Percentiles rank a stretch among this genome's conserved stretches.
Conservation (phyloP, 1,284 basidiomycete species). For the Papiliotrema flavescens region DNA sequence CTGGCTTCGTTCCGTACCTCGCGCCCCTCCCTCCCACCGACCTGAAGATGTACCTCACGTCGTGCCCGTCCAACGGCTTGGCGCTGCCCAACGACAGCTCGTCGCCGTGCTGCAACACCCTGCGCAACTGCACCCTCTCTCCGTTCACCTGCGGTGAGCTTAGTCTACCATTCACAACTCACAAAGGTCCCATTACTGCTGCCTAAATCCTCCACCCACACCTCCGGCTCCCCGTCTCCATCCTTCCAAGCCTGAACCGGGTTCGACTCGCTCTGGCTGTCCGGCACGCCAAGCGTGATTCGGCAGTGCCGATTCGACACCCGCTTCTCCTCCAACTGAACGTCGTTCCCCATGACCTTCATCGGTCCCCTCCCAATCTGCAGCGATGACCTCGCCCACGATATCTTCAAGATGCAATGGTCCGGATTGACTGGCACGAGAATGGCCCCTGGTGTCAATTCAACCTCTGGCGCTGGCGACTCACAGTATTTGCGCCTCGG, state of each 20-base stretch:
- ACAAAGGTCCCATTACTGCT: conserved; percentile 86
- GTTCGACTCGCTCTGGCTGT: conserved; percentile 10
- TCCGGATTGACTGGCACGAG: conserved; percentile 42
- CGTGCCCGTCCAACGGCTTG: conserved; percentile 47
- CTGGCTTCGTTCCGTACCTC: conserved; percentile 9
- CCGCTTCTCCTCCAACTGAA: conserved; percentile 40
- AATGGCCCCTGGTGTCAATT: conserved; percentile 39
- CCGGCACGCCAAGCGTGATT: conserved; percentile 36
- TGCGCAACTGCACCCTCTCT: conserved; percentile 55
- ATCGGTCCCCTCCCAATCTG: conserved; percentile 43
- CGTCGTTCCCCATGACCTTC: conserved; percentile 32
- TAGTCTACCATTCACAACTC: conserved; percentile 40
- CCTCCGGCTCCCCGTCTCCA: conserved; percentile 52
- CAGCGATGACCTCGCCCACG: conserved; percentile 37
- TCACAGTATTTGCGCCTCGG: conserved; percentile 47
- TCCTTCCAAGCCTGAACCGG: conserved; percentile 30
- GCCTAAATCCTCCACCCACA: conserved; percentile 62
- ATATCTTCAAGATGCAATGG: conserved; percentile 43
- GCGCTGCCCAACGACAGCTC: conserved; percentile 74
- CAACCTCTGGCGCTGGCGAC: conserved; percentile 7
- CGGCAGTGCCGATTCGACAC: conserved; percentile 45
- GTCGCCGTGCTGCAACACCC: conserved; percentile 69
- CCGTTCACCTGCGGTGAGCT: conserved; percentile 62
- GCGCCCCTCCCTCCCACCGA: conserved; percentile 40
- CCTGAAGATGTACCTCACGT: conserved; percentile 52